Base-by-base conservation (phyloP, 2,329 filamentous ascomycete species). In the Aspergillus hiratsukae region DNA sequence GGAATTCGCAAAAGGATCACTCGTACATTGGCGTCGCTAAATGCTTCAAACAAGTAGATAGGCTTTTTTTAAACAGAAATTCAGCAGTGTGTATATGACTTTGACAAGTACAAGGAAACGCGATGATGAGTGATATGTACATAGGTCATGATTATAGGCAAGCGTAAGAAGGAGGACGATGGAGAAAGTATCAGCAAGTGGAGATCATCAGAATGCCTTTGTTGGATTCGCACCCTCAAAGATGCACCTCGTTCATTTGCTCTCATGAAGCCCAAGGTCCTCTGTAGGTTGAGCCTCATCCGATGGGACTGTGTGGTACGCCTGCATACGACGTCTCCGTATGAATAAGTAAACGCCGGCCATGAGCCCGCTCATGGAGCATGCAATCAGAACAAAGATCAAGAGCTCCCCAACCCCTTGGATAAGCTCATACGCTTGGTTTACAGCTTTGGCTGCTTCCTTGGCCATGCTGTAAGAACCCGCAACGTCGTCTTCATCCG, bases 391-490 rank as follows among this genome's bases (percentile, higher is more conserved):
- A 40, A 72, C 60, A 52, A 70, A 64, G 23, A 72, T 64, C 41
- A 72, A 48, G 3, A 72, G 53, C 21, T 63, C 64, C 3, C 69
- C 66, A 2, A 72, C 57, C 14, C 64, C 66, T 46, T 63, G 66
- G 23, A 72, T 63, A 25, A 72, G 56, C 14, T 72, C 67, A 55
- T 67, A 70, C 8, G 70, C 70, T 57, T 65, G 64, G 56, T 60
- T 62, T 27, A 67, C 63, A 3, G 66, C 58, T 49, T 67, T 65
- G 55, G 69, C 67, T 11, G 66, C 64, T 49, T 68, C 64, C 49
- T 70, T 63, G 29, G 56, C 51, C 37, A 61, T 55, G 21, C 49
- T 23, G 23, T 57, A 51, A 27, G 48, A 52, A 5, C 53, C 45
- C 17, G 53, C 53, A 14, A 51, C 52, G 19, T 62, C 59, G 3